Percentiles rank a stretch among this genome's conserved stretches.
phyloP scores from a whole-genome alignment of 768 basidiomycete genomes.

The Leucocoprinus birnbaumii region DNA sequence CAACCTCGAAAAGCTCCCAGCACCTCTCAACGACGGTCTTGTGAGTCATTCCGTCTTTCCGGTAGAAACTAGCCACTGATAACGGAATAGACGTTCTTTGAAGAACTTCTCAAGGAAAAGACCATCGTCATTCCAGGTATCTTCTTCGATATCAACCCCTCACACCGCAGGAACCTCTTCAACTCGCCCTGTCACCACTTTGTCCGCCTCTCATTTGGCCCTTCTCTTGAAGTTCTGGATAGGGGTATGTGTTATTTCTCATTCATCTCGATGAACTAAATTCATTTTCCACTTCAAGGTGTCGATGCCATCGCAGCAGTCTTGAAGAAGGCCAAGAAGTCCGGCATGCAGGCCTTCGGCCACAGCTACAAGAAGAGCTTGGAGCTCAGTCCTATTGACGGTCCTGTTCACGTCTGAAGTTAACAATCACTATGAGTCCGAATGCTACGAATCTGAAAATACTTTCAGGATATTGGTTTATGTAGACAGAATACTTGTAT shows the following conservation, averaged over 20 bases:
- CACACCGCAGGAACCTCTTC: slow-evolving; percentile 86
- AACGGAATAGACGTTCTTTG: slow-evolving; percentile 78
- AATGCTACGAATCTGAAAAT: too few relatives aligned
- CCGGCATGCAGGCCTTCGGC: slow-evolving; percentile 61
- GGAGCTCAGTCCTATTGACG: slow-evolving; percentile 8
- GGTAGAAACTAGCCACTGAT: neutral
- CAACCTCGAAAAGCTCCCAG: slow-evolving; percentile 73
- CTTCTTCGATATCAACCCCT: slow-evolving; percentile 82
- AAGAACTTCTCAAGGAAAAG: slow-evolving; percentile 87
- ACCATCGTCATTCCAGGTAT: slow-evolving; percentile 91
- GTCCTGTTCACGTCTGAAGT: slow-evolving; percentile 18
- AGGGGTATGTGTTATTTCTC: slow-evolving; percentile 43
- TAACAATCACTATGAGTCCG: neutral
- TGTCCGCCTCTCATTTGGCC: slow-evolving; percentile 84
- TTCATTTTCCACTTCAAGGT: slow-evolving; percentile 38
- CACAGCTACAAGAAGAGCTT: slow-evolving; percentile 44
- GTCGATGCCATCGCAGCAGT: slow-evolving; percentile 85
- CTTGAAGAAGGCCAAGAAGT: slow-evolving; percentile 63
- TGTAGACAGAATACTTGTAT: too few relatives aligned
- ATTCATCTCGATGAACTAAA: slow-evolving; percentile 1
- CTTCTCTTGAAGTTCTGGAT: slow-evolving; percentile 76
- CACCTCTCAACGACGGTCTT: slow-evolving; percentile 86
- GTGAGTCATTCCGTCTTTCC: slow-evolving; percentile 29
- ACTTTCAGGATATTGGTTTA: too few relatives aligned
- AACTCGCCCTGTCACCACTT: slow-evolving; percentile 89